phyloP scores from a whole-genome alignment of 2,329 filamentous ascomycete genomes.

The Aureobasidium sp. region DNA sequence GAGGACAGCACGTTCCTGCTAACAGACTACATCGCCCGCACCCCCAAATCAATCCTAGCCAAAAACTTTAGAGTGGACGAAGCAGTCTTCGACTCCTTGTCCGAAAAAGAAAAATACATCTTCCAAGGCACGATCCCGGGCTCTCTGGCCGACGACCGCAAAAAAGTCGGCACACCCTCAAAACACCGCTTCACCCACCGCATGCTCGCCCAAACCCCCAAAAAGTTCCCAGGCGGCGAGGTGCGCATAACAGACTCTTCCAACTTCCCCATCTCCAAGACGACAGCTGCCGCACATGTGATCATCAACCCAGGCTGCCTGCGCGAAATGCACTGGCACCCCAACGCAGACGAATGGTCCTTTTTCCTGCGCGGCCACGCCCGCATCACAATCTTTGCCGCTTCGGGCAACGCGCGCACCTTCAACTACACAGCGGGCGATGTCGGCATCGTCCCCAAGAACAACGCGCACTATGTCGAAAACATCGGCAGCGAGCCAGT shows the following conservation, averaged over 20 bases:
- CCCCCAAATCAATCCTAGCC: conserved; percentile 61
- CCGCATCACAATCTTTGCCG: conserved; percentile 66
- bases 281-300: conserved; percentile 65
- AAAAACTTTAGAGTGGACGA: conserved; percentile 71
- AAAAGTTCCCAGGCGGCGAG: conserved; percentile 59
- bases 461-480: conserved; percentile 77
- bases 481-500: conserved; percentile 71
- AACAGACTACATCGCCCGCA: conserved; percentile 64
- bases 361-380: conserved; percentile 69
- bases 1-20: conserved; percentile 66
- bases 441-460: conserved; percentile 67
- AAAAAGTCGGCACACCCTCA: conserved; percentile 55
- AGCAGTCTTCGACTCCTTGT: conserved; percentile 63
- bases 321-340: conserved; percentile 79
- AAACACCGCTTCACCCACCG: conserved; percentile 63
- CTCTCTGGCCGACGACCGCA: conserved; percentile 58
- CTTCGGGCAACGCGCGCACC: conserved; percentile 61
- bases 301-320: conserved; percentile 65
- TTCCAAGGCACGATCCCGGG: conserved; percentile 63
- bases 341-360: conserved; percentile 39
- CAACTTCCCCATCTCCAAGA: conserved; percentile 68
- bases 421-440: conserved; percentile 72
- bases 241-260: conserved; percentile 70
- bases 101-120: conserved; percentile 65
- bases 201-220: conserved; percentile 62